These are phyloP conservation scores for Cyanophora paradoxa DNA, from an alignment of 78 protist genomes.

Conservation along the genomic window DNA sequence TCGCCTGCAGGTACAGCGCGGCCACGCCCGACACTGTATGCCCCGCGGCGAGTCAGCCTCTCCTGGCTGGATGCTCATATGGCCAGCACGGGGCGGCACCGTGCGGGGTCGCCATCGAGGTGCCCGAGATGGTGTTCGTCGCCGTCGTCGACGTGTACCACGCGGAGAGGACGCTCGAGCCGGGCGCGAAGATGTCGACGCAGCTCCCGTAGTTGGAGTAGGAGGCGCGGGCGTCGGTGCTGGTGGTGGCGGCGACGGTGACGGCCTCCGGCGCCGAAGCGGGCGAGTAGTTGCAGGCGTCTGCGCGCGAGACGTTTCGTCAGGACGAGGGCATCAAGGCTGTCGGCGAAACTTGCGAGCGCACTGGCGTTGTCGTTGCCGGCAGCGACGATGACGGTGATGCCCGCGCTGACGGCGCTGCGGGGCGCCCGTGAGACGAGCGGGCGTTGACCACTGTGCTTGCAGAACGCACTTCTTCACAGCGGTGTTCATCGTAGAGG, in stretches of 20 bases:
- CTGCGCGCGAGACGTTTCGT: too few relatives aligned
- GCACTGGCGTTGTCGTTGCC: neutral
- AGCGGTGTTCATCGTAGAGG: neutral
- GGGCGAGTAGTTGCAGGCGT: slow-evolving; percentile 2
- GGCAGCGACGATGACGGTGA: neutral
- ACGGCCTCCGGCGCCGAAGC: neutral
- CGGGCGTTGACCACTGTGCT: too few relatives aligned
- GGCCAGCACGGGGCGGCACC: neutral
- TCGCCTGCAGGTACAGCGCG: neutral
- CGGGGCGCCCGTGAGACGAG: too few relatives aligned
- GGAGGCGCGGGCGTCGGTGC: neutral
- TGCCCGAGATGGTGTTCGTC: neutral
- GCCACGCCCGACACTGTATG: too few relatives aligned
- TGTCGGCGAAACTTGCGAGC: too few relatives aligned
- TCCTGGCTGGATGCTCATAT: too few relatives aligned
- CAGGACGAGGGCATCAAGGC: too few relatives aligned
- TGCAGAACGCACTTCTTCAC: too few relatives aligned
- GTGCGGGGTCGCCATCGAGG: slow-evolving; percentile 8
- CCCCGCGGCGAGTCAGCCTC: too few relatives aligned
- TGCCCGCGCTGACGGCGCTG: neutral
- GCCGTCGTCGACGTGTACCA: too few relatives aligned
- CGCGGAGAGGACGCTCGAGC: neutral
- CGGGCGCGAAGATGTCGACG: slow-evolving; percentile 29
- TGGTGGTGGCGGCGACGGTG: slow-evolving; percentile 6
- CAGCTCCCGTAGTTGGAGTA: slow-evolving; percentile 33